Conservation (phyloP, 805 yeast species). For the Blastobotrys robertii region DNA sequence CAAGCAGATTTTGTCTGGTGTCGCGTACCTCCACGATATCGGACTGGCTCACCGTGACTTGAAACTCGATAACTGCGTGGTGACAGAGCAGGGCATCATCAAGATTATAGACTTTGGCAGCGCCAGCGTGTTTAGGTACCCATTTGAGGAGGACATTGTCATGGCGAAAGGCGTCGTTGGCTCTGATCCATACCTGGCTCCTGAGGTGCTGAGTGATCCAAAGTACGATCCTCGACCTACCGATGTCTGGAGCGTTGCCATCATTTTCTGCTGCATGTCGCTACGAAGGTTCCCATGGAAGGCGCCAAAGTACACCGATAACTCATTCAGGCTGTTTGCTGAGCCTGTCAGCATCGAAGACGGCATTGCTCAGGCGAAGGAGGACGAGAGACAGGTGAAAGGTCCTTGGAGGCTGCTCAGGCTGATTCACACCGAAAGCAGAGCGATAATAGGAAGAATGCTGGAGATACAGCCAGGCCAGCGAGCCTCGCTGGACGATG, state of each 20-base stretch:
- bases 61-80: constrained; percentile 89
- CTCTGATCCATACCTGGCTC: constrained; percentile 91
- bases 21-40: constrained; percentile 60
- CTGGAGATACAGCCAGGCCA: constrained; percentile 46
- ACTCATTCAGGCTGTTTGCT: constrained; percentile 57
- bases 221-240: constrained; percentile 78
- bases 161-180: constrained; percentile 84
- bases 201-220: constrained; percentile 59
- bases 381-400: constrained; percentile 22
- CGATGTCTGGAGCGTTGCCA: constrained; percentile 91
- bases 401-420: constrained; percentile 71
- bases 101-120: constrained; percentile 92
- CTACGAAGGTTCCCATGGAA: constrained; percentile 92
- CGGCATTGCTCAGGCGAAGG: constrained; percentile 17
- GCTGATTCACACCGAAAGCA: constrained; percentile 57
- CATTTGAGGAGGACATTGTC: constrained; percentile 46
- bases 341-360: constrained; percentile 20
- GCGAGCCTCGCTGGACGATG: constrained; percentile 50
- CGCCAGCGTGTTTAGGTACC: constrained; percentile 71
- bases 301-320: constrained; percentile 69
- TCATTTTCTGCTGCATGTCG: constrained; percentile 84
- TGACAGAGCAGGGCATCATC: constrained; percentile 59
- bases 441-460: constrained; percentile 57
- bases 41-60: constrained; percentile 92
- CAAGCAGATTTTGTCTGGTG: constrained; percentile 70